These are phyloP conservation scores for Termitomyces sp. DNA, from an alignment of 1,284 basidiomycete genomes.

Conservation along the genomic window DNA sequence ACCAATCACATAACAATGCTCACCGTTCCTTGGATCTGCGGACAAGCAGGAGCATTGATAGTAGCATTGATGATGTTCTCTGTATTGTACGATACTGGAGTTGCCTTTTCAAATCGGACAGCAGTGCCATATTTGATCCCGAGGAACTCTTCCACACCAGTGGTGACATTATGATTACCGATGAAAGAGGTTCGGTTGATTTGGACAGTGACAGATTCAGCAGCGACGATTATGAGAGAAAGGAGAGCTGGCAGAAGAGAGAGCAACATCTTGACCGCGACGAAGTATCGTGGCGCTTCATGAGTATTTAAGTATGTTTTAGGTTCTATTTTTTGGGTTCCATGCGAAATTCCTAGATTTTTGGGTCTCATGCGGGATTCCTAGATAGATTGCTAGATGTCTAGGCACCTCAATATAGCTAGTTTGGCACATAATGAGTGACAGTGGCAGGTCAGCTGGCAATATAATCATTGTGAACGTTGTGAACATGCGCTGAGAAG, in stretches of 20 bases:
- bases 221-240: slow-evolving; percentile 10
- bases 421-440: no score
- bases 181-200: slow-evolving; percentile 10
- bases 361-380: no score
- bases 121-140: slow-evolving; percentile 20
- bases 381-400: no score
- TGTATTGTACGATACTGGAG: slow-evolving; percentile 11
- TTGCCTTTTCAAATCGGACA: slow-evolving; percentile 16
- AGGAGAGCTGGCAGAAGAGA: slow-evolving; percentile 7
- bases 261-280: slow-evolving; percentile 11
- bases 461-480: no score
- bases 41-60: slow-evolving; percentile 18
- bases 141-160: slow-evolving; percentile 20
- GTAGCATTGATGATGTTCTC: slow-evolving; percentile 11
- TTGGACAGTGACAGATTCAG: slow-evolving; percentile 11
- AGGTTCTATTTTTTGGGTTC: no score
- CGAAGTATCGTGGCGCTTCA: no score
- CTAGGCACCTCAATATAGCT: no score
- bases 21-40: slow-evolving; percentile 20
- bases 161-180: slow-evolving; percentile 17
- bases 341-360: no score
- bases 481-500: neutral
- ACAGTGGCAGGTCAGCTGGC: no score
- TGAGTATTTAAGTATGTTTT: no score
- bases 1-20: neutral